Base-by-base conservation (phyloP, 192 early-diverging fungal genomes). In the Pilaira anomala region DNA sequence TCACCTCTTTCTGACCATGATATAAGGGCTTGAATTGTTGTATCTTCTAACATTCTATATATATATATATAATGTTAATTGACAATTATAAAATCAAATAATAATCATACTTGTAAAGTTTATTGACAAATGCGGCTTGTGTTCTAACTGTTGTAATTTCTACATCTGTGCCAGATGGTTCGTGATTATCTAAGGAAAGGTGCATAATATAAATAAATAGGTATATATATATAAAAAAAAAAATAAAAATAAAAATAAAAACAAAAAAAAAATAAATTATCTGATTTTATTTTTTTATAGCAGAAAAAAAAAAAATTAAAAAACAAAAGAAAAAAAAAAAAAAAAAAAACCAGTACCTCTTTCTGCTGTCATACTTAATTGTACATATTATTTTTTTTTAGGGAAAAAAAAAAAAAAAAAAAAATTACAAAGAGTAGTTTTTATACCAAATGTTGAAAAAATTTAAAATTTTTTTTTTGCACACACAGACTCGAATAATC, bases 1-100 rank as follows among this genome's bases (percentile, higher is more conserved):
- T 48, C 30, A 42, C 64, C 64, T 46, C 57, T 58, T 29, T 66
- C 64, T 26, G 64, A 58, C 64, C 64, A 66, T n/a, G 45, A 48
- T 21, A 66, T 66, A 40, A 58, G 29, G 18, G 49, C 7, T 19
- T 58, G 42, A 39, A 66, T 56, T 22, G 30, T 24, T 18, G 30
- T 45, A 26, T 66, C 64, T 40, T 66, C 54, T 55, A 66, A 26
- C 19, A 66, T 66, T 30, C 64, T 66, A 58, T 24, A 25, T 59
- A 45, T 7, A 0, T 59, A 46, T 46, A 46, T 45, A n/a, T 16
- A 57, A 13, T 13, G 44, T 8, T 19, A 46, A 50, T 50, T n/a
- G n/a, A n/a, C n/a, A n/a, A n/a, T n/a, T n/a, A n/a, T n/a, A n/a
- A 50, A 26, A 11, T 50, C 25, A 22, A 50, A 24, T 9, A 11